phyloP scores from a whole-genome alignment of 1,284 basidiomycete species.

The Inonotus obliquus region DNA sequence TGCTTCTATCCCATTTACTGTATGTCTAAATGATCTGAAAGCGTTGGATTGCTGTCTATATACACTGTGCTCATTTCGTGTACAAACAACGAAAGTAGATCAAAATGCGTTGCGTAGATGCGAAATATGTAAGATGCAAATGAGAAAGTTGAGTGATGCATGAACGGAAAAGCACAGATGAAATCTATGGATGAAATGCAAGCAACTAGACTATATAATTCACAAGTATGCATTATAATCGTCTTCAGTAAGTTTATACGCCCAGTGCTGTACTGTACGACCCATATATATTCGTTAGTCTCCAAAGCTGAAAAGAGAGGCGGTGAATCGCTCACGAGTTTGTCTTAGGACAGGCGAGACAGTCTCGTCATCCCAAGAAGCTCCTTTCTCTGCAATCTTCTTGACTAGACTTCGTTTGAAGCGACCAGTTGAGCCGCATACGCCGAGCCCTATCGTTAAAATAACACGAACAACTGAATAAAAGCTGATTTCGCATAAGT shows the following conservation, averaged over 20 bases:
- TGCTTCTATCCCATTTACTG: too few species aligned
- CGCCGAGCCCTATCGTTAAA: constrained; percentile 33
- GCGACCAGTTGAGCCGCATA: constrained; percentile 34
- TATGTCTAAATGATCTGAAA: too few species aligned
- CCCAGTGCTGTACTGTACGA: constrained; percentile 29
- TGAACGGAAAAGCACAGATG: background rate
- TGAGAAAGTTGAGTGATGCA: background rate
- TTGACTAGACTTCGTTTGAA: constrained; percentile 36
- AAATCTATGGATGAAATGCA: background rate
- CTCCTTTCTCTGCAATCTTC: constrained; percentile 28
- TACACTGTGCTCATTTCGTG: too few species aligned
- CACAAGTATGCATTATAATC: constrained; percentile 22
- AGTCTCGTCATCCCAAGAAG: constrained; percentile 29
- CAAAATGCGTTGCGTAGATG: too few species aligned
- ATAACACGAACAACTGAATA: too few species aligned
- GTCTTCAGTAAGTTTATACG: constrained; percentile 26
- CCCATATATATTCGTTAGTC: constrained; percentile 6
- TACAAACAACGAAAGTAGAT: too few species aligned
- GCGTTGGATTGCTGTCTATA: too few species aligned
- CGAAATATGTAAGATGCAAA: too few species aligned
- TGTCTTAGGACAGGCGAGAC: constrained; percentile 19
- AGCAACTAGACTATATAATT: background rate
- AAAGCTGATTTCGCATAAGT: background rate
- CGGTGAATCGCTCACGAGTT: constrained; percentile 13
- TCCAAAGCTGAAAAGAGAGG: constrained; percentile 12